Evolutionary conservation across 164 flowering plant species (phyloP).

Genomic region (Tinospora cordifolia): DNA sequence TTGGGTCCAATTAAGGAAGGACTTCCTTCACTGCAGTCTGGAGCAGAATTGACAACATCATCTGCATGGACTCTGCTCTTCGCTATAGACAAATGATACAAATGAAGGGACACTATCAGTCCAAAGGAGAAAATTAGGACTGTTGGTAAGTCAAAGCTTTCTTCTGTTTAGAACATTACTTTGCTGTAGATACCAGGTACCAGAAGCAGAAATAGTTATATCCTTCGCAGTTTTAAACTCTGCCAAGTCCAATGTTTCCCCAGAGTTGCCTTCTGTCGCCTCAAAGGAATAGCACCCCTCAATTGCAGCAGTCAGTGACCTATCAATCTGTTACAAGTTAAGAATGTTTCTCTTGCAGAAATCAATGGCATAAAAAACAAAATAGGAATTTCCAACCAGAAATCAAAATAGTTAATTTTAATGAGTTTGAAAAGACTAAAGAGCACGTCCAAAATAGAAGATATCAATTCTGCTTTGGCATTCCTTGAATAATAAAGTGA

Average conservation of each 20-base stretch:
- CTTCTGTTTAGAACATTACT: conserved; percentile 30
- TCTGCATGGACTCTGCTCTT: conserved; percentile 24
- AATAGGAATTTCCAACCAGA: neutral
- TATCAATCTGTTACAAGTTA: conserved; percentile 49
- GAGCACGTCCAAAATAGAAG: neutral
- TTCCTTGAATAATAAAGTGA: neutral
- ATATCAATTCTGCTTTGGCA: neutral
- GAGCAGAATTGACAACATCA: conserved; percentile 20
- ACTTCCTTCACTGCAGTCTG: conserved; percentile 14
- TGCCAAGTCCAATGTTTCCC: conserved; percentile 13
- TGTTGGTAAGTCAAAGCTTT: neutral
- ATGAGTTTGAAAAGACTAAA: too few relatives aligned
- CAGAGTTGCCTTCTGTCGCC: conserved; percentile 15
- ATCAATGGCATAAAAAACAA: conserved; percentile 1
- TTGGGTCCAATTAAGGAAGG: conserved; percentile 19
- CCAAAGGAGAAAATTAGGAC: neutral
- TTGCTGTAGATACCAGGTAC: conserved; percentile 41
- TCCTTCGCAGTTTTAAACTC: conserved; percentile 17
- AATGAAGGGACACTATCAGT: neutral
- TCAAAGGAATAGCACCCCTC: conserved; percentile 12
- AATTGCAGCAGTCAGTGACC: conserved; percentile 24
- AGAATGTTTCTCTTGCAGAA: conserved; percentile 27
- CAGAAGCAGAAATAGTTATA: conserved; percentile 42
- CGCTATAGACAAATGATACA: neutral
- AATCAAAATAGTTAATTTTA: neutral